These are phyloP conservation scores for Acer saccharum DNA, from an alignment of 345 rosid species.

Conservation along the genomic window DNA sequence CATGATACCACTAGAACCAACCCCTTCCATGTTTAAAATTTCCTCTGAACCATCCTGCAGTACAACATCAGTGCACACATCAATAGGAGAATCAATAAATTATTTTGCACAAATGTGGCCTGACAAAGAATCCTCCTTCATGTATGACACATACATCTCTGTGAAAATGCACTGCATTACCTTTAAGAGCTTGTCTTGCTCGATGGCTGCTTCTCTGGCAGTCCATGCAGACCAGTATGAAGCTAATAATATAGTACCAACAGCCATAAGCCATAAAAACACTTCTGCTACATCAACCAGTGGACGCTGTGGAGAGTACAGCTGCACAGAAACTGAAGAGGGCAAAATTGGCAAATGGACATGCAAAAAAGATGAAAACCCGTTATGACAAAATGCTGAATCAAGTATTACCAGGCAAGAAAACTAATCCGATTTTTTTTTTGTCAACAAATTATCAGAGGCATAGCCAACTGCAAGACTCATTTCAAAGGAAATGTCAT, in stretches of 20 bases:
- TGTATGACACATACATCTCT: background rate
- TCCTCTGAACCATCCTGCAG: slow-evolving; percentile 85
- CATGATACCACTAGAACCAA: slow-evolving; percentile 63
- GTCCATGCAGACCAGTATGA: slow-evolving; percentile 97
- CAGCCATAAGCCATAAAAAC: slow-evolving; percentile 98
- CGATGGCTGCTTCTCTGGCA: slow-evolving; percentile 83
- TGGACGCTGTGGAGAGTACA: slow-evolving; percentile 91
- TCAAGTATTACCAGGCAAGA: slow-evolving; percentile 4
- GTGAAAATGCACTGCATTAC: slow-evolving; percentile 34
- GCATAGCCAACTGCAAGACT: background rate
- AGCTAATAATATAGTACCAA: slow-evolving; percentile 86
- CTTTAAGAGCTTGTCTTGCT: slow-evolving; percentile 91
- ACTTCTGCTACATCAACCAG: slow-evolving; percentile 96
- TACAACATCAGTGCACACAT: background rate
- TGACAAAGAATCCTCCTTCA: background rate
- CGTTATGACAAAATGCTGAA: slow-evolving; percentile 20
- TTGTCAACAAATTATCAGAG: slow-evolving; percentile 17
- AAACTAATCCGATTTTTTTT: background rate
- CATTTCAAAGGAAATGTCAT: background rate
- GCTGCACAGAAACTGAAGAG: slow-evolving; percentile 76
- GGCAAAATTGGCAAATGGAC: slow-evolving; percentile 6
- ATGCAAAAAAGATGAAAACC: slow-evolving; percentile 13
- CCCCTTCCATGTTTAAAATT: slow-evolving; percentile 38
- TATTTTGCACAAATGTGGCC: slow-evolving; percentile 1
- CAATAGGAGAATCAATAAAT: slow-evolving; percentile 6